A percentile compares a stretch with the other conserved stretches of the same genome.
Evolutionary conservation across 108 stramenopile genomes (phyloP).

Genomic region (Nitzschia sp.): DNA sequence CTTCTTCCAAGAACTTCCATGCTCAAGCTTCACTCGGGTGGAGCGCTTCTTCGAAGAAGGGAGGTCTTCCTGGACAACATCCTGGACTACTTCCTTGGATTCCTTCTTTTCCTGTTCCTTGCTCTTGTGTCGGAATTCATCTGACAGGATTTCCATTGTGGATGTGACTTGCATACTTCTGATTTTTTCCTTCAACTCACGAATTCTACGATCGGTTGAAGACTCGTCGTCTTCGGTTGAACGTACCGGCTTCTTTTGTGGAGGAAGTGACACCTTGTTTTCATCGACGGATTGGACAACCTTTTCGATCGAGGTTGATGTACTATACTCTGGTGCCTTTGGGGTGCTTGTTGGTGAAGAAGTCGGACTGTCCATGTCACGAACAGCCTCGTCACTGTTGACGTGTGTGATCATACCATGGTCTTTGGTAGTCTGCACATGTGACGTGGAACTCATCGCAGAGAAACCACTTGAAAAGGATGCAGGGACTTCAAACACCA

Average conservation of each 20-base stretch:
- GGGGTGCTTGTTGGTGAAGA: neutral
- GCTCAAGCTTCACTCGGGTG: neutral
- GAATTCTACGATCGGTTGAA: constrained; percentile 12
- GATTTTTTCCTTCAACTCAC: constrained; percentile 13
- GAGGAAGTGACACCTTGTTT: neutral
- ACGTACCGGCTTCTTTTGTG: neutral
- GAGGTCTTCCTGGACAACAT: neutral
- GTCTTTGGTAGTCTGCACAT: no score
- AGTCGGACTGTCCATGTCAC: neutral
- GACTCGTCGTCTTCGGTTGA: neutral
- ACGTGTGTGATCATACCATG: no score
- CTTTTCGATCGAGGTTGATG: neutral
- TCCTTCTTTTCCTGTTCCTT: neutral
- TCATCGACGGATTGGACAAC: neutral
- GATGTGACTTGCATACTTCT: constrained; percentile 12
- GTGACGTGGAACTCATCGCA: no score
- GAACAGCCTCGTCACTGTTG: neutral
- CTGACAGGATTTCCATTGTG: constrained; percentile 1
- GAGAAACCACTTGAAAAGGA: no score
- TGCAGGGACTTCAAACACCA: no score
- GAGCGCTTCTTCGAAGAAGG: neutral
- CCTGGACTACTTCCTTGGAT: no score
- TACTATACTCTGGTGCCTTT: neutral
- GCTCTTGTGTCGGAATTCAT: neutral
- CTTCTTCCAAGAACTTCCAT: no score